Conservation (phyloP, 257 asterid species). For the Gentiana dahurica region DNA sequence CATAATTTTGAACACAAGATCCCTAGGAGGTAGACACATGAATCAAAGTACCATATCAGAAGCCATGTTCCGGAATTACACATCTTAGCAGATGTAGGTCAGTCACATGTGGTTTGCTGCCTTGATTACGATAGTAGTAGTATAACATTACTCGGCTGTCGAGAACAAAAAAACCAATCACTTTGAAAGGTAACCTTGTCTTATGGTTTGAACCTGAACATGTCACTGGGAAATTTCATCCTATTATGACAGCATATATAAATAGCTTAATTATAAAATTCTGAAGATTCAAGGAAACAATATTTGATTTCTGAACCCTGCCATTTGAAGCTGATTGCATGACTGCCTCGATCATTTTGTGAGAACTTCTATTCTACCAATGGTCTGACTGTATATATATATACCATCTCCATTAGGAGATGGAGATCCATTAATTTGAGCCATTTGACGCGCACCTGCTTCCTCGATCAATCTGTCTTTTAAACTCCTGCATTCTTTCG, state of each 20-base stretch:
- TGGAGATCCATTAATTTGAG: slow-evolving; percentile 65
- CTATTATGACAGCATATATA: not conserved
- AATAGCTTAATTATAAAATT: not conserved
- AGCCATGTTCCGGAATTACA: slow-evolving; percentile 1
- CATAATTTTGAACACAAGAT: slow-evolving; percentile 68
- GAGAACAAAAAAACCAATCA: slow-evolving; percentile 98
- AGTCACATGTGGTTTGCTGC: slow-evolving; percentile 96
- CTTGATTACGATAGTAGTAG: too few species aligned
- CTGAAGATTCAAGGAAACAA: slow-evolving; percentile 6
- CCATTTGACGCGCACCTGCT: slow-evolving; percentile 56
- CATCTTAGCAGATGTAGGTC: slow-evolving; percentile 7
- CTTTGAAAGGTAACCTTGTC: slow-evolving; percentile 98
- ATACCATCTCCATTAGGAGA: slow-evolving; percentile 76
- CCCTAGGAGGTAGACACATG: slow-evolving; percentile 32
- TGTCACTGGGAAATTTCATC: not conserved
- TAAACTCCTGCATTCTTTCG: slow-evolving; percentile 97
- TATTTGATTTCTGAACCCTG: slow-evolving; percentile 41
- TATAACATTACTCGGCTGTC: slow-evolving; percentile 97
- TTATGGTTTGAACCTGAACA: slow-evolving; percentile 93
- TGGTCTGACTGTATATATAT: slow-evolving; percentile 63
- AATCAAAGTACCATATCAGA: slow-evolving; percentile 3
- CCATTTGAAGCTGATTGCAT: slow-evolving; percentile 98
- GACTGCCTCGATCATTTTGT: slow-evolving; percentile 97
- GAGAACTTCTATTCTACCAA: slow-evolving; percentile 78
- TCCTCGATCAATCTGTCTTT: slow-evolving; percentile 86